Evolutionary conservation across 106 monocot genomes (phyloP), one percentile per base, ranked within the genome.

Genomic region (Acorus calamus): DNA sequence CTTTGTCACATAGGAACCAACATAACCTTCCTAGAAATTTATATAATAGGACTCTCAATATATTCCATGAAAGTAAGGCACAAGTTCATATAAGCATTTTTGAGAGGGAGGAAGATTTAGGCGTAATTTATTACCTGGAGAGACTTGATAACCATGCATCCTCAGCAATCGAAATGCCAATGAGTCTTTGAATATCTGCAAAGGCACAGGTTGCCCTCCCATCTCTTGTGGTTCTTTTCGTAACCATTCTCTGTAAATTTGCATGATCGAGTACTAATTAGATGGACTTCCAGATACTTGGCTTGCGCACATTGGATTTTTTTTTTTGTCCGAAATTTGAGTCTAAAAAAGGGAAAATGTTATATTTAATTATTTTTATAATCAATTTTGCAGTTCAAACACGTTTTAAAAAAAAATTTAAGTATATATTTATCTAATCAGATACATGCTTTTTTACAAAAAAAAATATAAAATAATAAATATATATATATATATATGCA

Each of bases 151-250:
- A n/a, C 72, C 72, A 12, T 72, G 64, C 65, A 50, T 48, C 43
- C 77, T 67, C 50, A 78, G 42, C 9, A 72, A 67, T 3, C 60
- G 3, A 57, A 78, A 78, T 2, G 72, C 62, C 44, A 78, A 62
- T 0, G 72, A 62, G 14, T 72, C 77, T 9, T 49, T 64, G 44
- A 56, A 67, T 7, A 78, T 54, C 46, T 51, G 55, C 2, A 62
- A 13, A 7, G 8, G 8, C 0, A 9, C 2, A 11, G 49, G 28
- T 2, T 77, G 42, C 11, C 11, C 51, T 3, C 0, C 12, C 2
- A 7, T 0, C 5, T 2, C 3, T 49, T 58, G 8, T n/a, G 5
- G 47, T 14, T 74, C 66, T 48, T 74, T 5, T 5, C 10, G 46
- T 0, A 28, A 10, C 66, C 66, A 66, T 46, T 73, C 46, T 4